Conservation (phyloP, 1,284 basidiomycete species). For the Hemileia vastatrix region DNA sequence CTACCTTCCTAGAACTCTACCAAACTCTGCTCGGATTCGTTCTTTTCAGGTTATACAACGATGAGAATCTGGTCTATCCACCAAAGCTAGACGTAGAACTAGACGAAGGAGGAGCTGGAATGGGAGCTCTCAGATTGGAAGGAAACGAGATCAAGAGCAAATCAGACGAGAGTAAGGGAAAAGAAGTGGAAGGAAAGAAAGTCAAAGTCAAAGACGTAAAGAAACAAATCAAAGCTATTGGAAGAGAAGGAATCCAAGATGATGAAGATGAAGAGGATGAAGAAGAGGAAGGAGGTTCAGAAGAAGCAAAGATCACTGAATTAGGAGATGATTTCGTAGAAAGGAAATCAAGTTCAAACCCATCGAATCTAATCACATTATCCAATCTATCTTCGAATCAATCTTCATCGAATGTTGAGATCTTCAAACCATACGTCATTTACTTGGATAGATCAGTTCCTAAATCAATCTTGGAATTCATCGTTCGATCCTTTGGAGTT, state of each 20-base stretch:
- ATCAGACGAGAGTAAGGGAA: background rate
- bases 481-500: too few species aligned
- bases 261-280: too few species aligned
- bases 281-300: background rate
- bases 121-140: conserved; percentile 36
- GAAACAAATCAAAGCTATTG: conserved; percentile 39
- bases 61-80: conserved; percentile 42
- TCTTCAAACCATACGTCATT: too few species aligned
- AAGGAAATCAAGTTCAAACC: too few species aligned
- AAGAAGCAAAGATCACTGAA: background rate
- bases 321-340: conserved; percentile 33
- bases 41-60: conserved; percentile 43
- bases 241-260: conserved; percentile 10
- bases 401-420: too few species aligned
- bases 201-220: conserved; percentile 39
- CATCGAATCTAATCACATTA: too few species aligned
- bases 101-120: conserved; percentile 39
- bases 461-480: too few species aligned
- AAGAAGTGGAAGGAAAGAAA: conserved; percentile 33
- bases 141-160: conserved; percentile 26
- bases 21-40: conserved; percentile 44
- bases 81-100: conserved; percentile 38
- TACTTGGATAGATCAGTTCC: too few species aligned
- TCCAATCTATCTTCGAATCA: too few species aligned
- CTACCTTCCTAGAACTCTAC: conserved; percentile 44